Evolutionary conservation across 1,284 basidiomycete genomes (phyloP).

Genomic region (Heterobasidion occidentale): DNA sequence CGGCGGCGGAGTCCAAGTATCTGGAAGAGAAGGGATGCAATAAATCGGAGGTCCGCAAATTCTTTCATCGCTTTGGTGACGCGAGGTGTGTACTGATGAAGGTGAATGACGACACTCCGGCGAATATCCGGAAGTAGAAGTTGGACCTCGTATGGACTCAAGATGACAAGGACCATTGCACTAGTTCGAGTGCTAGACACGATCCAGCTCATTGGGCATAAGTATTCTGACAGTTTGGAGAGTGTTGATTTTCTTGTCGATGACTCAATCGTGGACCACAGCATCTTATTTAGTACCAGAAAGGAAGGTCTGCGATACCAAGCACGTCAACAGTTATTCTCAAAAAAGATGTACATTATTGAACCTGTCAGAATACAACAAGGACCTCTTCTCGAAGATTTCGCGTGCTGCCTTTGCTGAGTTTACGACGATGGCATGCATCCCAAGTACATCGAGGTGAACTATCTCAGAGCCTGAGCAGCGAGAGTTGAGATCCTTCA

Average conservation of each 20-base stretch:
- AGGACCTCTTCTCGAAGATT: conserved; percentile 10
- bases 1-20: not conserved
- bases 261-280: not conserved
- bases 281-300: conserved; percentile 3
- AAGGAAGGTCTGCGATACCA: conserved; percentile 1
- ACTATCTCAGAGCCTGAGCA: conserved; percentile 8
- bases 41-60: conserved; percentile 30
- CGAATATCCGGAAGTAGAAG: conserved; percentile 28
- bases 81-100: conserved; percentile 36
- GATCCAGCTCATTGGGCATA: conserved; percentile 38
- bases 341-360: not conserved
- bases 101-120: conserved; percentile 20
- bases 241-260: too few species aligned
- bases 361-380: conserved; percentile 11
- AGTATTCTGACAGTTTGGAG: conserved; percentile 18
- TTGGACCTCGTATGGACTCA: conserved; percentile 40
- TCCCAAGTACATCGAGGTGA: conserved; percentile 6
- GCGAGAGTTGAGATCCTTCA: not conserved
- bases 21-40: conserved; percentile 19
- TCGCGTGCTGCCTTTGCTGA: conserved; percentile 8
- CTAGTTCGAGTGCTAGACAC: conserved; percentile 14
- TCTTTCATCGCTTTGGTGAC: conserved; percentile 24
- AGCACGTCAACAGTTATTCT: not conserved
- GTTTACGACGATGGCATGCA: conserved; percentile 11
- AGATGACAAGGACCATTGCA: conserved; percentile 22